phyloP scores from a whole-genome alignment of 176 grass and related monocot genomes.

The Ampelocalamus luodianensis region DNA sequence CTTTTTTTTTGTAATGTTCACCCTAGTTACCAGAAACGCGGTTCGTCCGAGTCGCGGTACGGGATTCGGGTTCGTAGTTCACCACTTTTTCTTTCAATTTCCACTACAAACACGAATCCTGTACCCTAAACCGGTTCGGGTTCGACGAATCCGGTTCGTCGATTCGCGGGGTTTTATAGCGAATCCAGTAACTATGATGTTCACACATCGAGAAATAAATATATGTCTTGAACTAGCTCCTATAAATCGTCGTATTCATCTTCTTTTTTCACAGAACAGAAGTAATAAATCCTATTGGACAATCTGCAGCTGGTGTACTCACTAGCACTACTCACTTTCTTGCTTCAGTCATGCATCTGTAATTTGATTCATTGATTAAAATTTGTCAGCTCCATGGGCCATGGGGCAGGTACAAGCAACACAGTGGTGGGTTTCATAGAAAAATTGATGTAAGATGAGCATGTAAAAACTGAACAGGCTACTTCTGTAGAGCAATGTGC shows the following conservation, averaged over 20 bases:
- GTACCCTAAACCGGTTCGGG: too few relatives aligned
- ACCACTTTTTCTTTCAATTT: too few relatives aligned
- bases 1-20: background rate
- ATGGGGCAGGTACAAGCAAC: background rate
- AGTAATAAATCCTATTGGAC: background rate
- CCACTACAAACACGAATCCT: too few relatives aligned
- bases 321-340: background rate
- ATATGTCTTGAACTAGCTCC: background rate
- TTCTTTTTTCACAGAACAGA: conserved; percentile 17
- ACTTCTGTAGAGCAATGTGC: background rate
- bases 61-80: too few relatives aligned
- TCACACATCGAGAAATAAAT: conserved; percentile 5
- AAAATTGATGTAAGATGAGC: conserved; percentile 11
- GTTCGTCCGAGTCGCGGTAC: too few relatives aligned
- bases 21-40: too few relatives aligned
- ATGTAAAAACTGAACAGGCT: conserved; percentile 16
- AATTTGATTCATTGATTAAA: background rate
- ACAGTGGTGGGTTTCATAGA: background rate
- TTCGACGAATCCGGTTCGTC: too few relatives aligned
- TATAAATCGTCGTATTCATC: background rate
- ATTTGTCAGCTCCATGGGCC: background rate
- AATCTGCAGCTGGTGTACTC: background rate
- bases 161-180: too few relatives aligned
- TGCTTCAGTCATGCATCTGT: conserved; percentile 8
- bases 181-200: background rate